These are phyloP conservation scores for Aspergillus hortae DNA, from an alignment of 2,329 filamentous ascomycete genomes.

Conservation along the genomic window DNA sequence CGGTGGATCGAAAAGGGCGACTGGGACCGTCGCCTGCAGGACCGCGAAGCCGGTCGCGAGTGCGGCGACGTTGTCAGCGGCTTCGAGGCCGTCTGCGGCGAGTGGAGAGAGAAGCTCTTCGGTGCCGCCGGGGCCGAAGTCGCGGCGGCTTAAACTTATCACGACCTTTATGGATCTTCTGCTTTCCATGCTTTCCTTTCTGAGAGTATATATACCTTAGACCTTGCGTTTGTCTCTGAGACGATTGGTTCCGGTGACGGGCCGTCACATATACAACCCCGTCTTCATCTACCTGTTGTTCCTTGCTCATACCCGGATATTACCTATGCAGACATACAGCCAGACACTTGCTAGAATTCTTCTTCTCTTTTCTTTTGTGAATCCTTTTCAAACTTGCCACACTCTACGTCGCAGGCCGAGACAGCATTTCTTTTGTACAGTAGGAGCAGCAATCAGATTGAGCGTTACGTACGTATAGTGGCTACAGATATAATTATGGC, in stretches of 20 bases:
- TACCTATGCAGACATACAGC: background rate
- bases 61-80: slow-evolving; percentile 87
- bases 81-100: slow-evolving; percentile 85
- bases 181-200: background rate
- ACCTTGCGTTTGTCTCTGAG: background rate
- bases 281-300: background rate
- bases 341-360: background rate
- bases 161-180: no score
- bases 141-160: slow-evolving; percentile 26
- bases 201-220: background rate
- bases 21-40: slow-evolving; percentile 73
- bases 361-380: background rate
- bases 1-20: slow-evolving; percentile 76
- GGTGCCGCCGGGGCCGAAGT: slow-evolving; percentile 36
- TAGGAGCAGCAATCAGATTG: background rate
- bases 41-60: slow-evolving; percentile 75
- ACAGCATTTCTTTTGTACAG: background rate
- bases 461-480: no score
- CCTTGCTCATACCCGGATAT: background rate
- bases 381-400: background rate
- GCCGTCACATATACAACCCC: no score
- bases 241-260: no score
- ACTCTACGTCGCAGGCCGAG: slow-evolving; percentile 2
- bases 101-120: slow-evolving; percentile 74
- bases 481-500: no score